A percentile compares a stretch with the other conserved stretches of the same genome.
These are phyloP conservation scores for Pseudocohnilembus persalinus DNA, from an alignment of 169 alveolate species.

Conservation along the genomic window DNA sequence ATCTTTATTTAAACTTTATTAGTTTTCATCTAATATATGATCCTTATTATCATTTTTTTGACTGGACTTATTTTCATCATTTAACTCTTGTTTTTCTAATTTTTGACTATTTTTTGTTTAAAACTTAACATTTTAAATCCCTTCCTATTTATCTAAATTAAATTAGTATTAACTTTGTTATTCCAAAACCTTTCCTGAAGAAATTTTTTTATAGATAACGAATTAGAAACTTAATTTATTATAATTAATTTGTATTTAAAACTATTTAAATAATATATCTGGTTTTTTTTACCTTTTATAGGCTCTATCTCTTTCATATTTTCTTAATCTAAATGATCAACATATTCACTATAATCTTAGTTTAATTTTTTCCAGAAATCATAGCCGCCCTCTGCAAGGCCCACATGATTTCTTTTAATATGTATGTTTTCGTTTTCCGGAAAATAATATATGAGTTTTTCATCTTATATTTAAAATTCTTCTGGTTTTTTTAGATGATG, in stretches of 20 bases:
- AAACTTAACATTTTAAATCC: neutral
- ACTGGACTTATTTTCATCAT: neutral
- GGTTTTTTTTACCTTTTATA: neutral
- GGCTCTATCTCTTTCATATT: neutral
- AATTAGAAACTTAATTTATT: neutral
- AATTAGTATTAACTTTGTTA: neutral
- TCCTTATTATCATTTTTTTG: neutral
- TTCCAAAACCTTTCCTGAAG: neutral
- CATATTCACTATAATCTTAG: neutral
- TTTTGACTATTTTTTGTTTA: no score
- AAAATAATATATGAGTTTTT: conserved; percentile 20
- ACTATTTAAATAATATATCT: neutral
- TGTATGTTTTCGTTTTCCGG: conserved; percentile 1
- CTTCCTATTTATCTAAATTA: neutral
- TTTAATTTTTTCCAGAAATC: conserved; percentile 11
- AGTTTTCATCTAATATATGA: neutral
- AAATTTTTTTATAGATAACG: no score
- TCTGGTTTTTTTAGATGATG: conserved; percentile 6
- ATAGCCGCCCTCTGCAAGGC: conserved; percentile 18
- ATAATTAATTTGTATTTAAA: no score
- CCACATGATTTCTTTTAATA: conserved; percentile 21
- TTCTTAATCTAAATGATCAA: no score
- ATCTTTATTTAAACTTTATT: neutral
- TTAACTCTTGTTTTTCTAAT: no score
- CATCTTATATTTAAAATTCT: conserved; percentile 20